Percentiles rank a stretch among this genome's conserved stretches.
These are phyloP conservation scores for Tilletia caries DNA, from an alignment of 1,284 basidiomycete genomes.

Conservation along the genomic window DNA sequence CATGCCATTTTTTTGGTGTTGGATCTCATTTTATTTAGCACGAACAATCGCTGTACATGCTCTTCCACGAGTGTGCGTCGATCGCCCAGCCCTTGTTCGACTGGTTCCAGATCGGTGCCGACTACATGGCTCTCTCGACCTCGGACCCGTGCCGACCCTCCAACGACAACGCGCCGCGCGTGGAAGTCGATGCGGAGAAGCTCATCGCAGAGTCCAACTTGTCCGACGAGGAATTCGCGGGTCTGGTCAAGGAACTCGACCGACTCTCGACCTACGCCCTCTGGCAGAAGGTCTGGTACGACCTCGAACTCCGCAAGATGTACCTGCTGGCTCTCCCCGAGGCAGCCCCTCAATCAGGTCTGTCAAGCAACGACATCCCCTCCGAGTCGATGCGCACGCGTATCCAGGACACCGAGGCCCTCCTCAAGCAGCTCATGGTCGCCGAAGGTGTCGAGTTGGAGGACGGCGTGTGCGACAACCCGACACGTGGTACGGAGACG, in stretches of 20 bases:
- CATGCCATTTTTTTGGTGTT: background rate
- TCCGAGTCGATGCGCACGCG: conserved; percentile 30
- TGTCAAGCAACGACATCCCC: conserved; percentile 32
- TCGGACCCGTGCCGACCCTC: conserved; percentile 18
- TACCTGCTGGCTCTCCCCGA: conserved; percentile 41
- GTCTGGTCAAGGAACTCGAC: conserved; percentile 41
- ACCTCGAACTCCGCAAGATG: conserved; percentile 46
- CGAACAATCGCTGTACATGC: conserved; percentile 19
- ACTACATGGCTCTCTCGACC: conserved; percentile 21
- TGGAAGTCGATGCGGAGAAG: conserved; percentile 22
- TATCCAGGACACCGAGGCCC: conserved; percentile 35
- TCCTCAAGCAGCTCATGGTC: conserved; percentile 41
- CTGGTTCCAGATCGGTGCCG: conserved; percentile 20
- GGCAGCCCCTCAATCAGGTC: conserved; percentile 27
- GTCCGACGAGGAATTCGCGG: conserved; percentile 38
- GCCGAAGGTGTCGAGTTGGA: conserved; percentile 33
- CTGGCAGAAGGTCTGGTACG: conserved; percentile 51
- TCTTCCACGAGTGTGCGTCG: conserved; percentile 20
- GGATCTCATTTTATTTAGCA: background rate
- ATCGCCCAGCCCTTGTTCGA: conserved; percentile 20
- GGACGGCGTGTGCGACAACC: conserved; percentile 38
- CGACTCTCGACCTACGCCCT: conserved; percentile 35
- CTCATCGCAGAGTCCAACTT: conserved; percentile 43
- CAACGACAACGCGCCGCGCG: background rate
- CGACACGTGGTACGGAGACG: conserved; percentile 44